phyloP scores from a whole-genome alignment of 2,329 filamentous ascomycete species.

The Ilyonectria robusta region DNA sequence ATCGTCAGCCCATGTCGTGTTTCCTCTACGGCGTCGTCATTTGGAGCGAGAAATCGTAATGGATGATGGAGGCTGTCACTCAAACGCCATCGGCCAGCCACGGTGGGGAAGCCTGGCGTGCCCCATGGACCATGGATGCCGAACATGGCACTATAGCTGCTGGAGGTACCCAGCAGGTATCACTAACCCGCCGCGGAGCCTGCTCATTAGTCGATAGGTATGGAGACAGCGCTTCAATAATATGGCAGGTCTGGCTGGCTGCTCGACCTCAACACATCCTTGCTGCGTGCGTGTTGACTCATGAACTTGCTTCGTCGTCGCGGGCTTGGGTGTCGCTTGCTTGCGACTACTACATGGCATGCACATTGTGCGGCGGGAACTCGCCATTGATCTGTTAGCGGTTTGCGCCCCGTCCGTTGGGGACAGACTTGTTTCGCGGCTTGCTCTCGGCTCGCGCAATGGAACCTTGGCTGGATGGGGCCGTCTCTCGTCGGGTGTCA shows the following conservation, averaged over 20 bases:
- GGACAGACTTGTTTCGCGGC: constrained; percentile 20
- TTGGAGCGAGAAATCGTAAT: constrained; percentile 35
- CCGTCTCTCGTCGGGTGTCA: constrained; percentile 12
- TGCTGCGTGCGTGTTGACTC: constrained; percentile 13
- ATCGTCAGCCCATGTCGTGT: constrained; percentile 27
- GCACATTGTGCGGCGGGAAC: constrained; percentile 7
- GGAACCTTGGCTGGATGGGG: constrained; percentile 25
- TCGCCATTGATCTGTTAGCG: constrained; percentile 9
- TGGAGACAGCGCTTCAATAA: constrained; percentile 26
- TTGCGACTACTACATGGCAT: constrained; percentile 13
- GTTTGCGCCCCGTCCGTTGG: not conserved
- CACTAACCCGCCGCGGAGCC: constrained; percentile 21
- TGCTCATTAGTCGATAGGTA: constrained; percentile 28
- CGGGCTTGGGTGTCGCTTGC: constrained; percentile 10
- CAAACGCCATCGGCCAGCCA: constrained; percentile 34
- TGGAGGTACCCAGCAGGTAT: constrained; percentile 33
- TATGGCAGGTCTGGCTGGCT: constrained; percentile 23
- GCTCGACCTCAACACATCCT: constrained; percentile 11
- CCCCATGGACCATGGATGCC: constrained; percentile 30
- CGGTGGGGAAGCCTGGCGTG: constrained; percentile 33
- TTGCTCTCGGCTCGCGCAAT: constrained; percentile 26
- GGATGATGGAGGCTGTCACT: constrained; percentile 30
- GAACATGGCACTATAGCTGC: constrained; percentile 22
- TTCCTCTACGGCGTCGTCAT: constrained; percentile 37
- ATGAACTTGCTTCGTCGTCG: constrained; percentile 9